These are phyloP conservation scores for Phoenix roebelenii DNA, from an alignment of 176 grass and related monocot species.

Conservation along the genomic window DNA sequence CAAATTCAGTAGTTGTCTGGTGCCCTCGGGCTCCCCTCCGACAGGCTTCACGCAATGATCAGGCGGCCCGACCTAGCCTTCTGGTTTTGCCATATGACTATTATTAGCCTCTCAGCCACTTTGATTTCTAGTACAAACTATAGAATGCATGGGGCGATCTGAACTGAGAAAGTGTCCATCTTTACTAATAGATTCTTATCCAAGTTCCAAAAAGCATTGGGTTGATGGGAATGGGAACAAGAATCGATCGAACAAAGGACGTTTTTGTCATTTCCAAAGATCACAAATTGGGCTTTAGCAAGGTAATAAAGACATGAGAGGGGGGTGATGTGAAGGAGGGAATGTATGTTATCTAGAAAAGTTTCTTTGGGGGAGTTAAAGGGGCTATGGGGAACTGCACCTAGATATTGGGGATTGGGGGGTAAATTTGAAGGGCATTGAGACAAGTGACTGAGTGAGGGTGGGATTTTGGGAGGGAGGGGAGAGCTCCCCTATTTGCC, in stretches of 20 bases:
- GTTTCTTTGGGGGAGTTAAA: no score
- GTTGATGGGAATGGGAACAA: neutral
- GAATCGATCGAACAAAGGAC: neutral
- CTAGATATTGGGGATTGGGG: neutral
- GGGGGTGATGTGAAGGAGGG: neutral
- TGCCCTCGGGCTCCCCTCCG: neutral
- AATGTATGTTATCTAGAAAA: no score
- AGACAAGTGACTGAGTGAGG: constrained; percentile 4
- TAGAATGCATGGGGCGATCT: neutral
- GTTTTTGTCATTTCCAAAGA: neutral
- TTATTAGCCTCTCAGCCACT: neutral
- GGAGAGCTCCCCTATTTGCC: no score
- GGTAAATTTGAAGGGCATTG: neutral
- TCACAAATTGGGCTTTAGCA: neutral
- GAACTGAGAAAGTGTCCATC: no score
- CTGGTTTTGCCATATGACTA: neutral
- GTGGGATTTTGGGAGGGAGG: neutral
- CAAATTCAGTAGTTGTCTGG: no score
- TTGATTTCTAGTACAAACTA: neutral
- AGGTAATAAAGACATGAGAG: neutral
- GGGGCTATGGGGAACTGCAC: neutral
- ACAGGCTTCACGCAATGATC: neutral
- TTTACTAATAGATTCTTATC: neutral
- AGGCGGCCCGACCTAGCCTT: neutral
- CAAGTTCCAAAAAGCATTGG: neutral